Evolutionary conservation across 805 yeast species (phyloP).

Genomic region (Metschnikowia arizonensis): DNA sequence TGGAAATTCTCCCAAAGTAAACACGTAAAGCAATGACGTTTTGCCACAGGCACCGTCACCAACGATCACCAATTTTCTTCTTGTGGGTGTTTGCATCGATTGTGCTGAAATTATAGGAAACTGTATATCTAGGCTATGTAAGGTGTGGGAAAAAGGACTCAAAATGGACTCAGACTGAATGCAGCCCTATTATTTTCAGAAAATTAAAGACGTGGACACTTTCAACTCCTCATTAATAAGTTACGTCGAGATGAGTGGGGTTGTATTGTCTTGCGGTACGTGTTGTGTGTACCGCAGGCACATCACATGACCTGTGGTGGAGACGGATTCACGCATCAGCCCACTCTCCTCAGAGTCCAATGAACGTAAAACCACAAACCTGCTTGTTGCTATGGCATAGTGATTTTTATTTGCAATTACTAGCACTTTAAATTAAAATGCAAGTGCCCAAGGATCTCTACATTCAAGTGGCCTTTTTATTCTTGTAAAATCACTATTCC

Average conservation of each 20-base stretch:
- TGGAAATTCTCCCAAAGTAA: constrained; percentile 90
- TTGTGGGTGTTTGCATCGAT: constrained; percentile 22
- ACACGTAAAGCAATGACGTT: constrained; percentile 84
- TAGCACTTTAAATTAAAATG: not conserved
- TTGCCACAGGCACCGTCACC: constrained; percentile 97
- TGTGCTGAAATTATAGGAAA: not conserved
- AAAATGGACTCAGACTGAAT: constrained; percentile 1
- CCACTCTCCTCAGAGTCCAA: not conserved
- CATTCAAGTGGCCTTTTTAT: not conserved
- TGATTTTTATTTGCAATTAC: not conserved
- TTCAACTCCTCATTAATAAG: constrained; percentile 2
- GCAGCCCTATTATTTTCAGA: not conserved
- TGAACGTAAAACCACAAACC: not conserved
- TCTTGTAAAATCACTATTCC: too few species aligned
- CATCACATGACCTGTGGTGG: constrained; percentile 2
- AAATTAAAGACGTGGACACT: not conserved
- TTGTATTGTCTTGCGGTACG: not conserved
- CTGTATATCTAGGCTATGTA: not conserved
- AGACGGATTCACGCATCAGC: not conserved
- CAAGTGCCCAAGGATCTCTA: not conserved
- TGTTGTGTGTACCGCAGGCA: constrained; percentile 3
- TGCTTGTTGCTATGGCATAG: not conserved
- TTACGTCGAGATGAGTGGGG: not conserved
- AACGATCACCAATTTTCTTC: constrained; percentile 77
- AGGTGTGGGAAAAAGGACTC: not conserved